Conservation (phyloP, 495 filamentous ascomycete genomes). For the Penicillium verhagenii region DNA sequence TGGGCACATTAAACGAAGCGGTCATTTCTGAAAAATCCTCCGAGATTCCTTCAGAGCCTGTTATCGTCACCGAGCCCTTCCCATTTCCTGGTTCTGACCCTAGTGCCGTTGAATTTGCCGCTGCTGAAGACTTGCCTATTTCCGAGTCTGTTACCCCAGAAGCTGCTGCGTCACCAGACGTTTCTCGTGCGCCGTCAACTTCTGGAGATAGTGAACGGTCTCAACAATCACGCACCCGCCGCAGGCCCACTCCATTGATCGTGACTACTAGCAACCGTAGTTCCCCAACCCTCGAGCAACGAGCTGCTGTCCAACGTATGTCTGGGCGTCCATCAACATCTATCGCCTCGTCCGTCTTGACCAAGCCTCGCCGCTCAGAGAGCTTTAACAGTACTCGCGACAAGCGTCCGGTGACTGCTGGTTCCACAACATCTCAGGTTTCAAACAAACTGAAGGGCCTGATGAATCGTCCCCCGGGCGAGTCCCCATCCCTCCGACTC, state of each 20-base stretch:
- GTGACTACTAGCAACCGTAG: constrained; percentile 23
- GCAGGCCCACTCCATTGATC: constrained; percentile 28
- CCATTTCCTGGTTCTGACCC: neutral
- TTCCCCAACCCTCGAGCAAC: constrained; percentile 32
- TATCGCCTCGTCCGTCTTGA: constrained; percentile 26
- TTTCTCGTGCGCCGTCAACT: constrained; percentile 24
- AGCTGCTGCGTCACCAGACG: constrained; percentile 4
- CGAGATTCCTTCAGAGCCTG: neutral
- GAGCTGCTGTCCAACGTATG: constrained; percentile 53
- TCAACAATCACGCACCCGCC: constrained; percentile 27
- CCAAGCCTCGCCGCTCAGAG: constrained; percentile 35
- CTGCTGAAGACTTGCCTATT: neutral
- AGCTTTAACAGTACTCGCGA: constrained; percentile 50
- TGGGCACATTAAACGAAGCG: constrained; percentile 8
- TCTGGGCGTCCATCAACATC: constrained; percentile 34
- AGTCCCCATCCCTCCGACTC: constrained; percentile 40
- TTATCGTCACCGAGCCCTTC: neutral
- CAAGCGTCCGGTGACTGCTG: constrained; percentile 53
- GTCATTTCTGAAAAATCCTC: constrained; percentile 5
- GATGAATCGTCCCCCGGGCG: constrained; percentile 43
- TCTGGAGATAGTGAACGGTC: constrained; percentile 41
- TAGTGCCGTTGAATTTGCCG: neutral
- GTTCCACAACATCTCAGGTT: constrained; percentile 52
- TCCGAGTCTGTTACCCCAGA: neutral
- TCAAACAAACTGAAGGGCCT: constrained; percentile 55